Evolutionary conservation across 2,329 filamentous ascomycete genomes (phyloP).

Genomic region (Cercospora sp.): DNA sequence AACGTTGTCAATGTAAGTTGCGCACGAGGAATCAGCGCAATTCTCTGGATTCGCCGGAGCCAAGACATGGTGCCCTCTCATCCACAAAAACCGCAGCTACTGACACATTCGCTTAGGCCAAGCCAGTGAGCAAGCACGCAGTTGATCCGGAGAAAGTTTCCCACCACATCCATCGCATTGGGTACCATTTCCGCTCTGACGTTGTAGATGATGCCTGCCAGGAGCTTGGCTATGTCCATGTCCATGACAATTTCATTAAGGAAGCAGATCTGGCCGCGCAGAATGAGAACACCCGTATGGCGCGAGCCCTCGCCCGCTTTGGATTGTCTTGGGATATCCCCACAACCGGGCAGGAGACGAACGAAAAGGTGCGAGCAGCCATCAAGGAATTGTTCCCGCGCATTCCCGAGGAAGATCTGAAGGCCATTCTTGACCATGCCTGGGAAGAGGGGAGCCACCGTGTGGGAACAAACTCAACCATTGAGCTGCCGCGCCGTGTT

Average conservation of each 20-base stretch:
- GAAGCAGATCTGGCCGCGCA: conserved; percentile 30
- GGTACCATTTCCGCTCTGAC: conserved; percentile 63
- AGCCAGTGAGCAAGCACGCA: conserved; percentile 28
- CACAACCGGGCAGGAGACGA: conserved; percentile 39
- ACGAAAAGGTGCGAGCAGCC: conserved; percentile 58
- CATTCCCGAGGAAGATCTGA: conserved; percentile 60
- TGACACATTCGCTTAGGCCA: conserved; percentile 25
- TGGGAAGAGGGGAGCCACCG: conserved; percentile 61
- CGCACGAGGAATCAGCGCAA: not conserved
- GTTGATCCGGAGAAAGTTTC: conserved; percentile 46
- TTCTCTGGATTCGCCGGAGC: not conserved
- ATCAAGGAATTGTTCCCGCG: conserved; percentile 64
- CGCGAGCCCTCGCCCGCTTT: conserved; percentile 41
- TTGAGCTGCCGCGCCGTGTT: conserved; percentile 58
- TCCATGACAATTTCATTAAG: conserved; percentile 33
- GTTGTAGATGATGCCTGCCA: conserved; percentile 60
- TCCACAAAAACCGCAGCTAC: conserved; percentile 7
- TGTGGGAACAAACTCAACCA: conserved; percentile 58
- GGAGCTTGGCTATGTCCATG: conserved; percentile 51
- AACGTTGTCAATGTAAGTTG: conserved; percentile 61
- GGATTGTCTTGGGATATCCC: conserved; percentile 27
- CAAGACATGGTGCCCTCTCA: conserved; percentile 9
- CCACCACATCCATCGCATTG: conserved; percentile 62
- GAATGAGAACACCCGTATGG: conserved; percentile 33
- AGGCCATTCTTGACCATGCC: conserved; percentile 60